phyloP scores from a whole-genome alignment of 768 basidiomycete genomes.

The Russula foetens region DNA sequence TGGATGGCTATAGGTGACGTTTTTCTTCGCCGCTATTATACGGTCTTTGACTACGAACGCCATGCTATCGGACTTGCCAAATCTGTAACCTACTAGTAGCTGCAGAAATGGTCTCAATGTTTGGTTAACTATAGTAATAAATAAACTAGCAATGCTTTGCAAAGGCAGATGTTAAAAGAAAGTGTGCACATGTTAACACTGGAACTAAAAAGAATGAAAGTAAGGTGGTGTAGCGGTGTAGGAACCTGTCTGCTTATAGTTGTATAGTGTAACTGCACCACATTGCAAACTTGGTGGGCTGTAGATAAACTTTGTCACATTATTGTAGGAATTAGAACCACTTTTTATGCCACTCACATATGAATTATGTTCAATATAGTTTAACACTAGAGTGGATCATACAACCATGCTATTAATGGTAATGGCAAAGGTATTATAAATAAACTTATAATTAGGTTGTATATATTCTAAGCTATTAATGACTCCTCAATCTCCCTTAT shows the following conservation, averaged over 20 bases:
- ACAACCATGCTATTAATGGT: background rate
- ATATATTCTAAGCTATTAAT: background rate
- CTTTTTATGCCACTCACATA: too few species aligned
- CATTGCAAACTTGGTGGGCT: too few species aligned
- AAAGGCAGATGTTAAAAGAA: background rate
- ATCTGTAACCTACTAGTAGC: constrained; percentile 24
- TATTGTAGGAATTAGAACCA: too few species aligned
- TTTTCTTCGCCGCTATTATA: constrained; percentile 87
- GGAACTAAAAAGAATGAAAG: too few species aligned
- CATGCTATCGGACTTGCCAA: constrained; percentile 81
- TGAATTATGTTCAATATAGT: too few species aligned
- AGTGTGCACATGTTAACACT: background rate
- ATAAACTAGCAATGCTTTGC: background rate
- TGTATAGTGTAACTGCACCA: too few species aligned
- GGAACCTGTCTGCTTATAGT: too few species aligned
- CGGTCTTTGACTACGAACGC: constrained; percentile 76
- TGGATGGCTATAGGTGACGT: constrained; percentile 51
- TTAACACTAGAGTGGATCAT: too few species aligned
- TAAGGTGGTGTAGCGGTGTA: too few species aligned
- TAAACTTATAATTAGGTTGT: background rate
- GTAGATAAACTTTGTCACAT: too few species aligned
- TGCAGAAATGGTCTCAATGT: background rate
- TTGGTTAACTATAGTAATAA: background rate
- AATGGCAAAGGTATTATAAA: background rate
- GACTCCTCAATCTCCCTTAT: constrained; percentile 9